These are phyloP conservation scores for Trichoderma atroviride DNA, from an alignment of 2,329 filamentous ascomycete species.

Conservation along the genomic window DNA sequence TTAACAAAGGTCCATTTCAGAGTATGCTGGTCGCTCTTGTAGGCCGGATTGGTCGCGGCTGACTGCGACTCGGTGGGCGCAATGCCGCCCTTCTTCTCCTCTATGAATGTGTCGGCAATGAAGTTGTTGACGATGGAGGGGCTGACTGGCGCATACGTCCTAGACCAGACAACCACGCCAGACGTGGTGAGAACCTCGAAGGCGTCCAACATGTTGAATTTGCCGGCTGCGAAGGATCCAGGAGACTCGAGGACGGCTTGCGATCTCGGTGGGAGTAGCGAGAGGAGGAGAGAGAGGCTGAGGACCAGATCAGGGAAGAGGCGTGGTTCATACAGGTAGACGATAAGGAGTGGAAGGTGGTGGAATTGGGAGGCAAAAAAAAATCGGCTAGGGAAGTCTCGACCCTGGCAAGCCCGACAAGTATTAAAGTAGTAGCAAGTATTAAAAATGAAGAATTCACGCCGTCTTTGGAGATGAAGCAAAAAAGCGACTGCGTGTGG, in stretches of 20 bases:
- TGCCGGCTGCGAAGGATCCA: background rate
- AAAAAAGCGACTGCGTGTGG: background rate
- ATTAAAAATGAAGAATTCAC: background rate
- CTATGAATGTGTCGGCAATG: constrained; percentile 96
- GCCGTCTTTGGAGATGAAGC: background rate
- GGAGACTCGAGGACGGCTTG: background rate
- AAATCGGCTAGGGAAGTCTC: background rate
- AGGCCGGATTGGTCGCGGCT: constrained; percentile 68
- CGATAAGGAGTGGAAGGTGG: constrained; percentile 22
- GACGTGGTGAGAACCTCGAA: constrained; percentile 97
- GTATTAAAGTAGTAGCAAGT: background rate
- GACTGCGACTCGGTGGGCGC: constrained; percentile 62
- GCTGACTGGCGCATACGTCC: constrained; percentile 78
- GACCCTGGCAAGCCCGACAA: background rate
- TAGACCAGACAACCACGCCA: constrained; percentile 95
- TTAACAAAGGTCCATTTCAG: constrained; percentile 92
- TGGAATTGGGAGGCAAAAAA: background rate
- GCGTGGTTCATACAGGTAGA: constrained; percentile 2
- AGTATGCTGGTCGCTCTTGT: constrained; percentile 90
- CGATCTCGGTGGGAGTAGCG: background rate
- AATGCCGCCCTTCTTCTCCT: constrained; percentile 74
- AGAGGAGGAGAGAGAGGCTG: constrained; percentile 2
- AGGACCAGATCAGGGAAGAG: background rate
- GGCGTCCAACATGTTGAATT: constrained; percentile 77
- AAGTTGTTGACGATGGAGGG: constrained; percentile 88